phyloP scores from a whole-genome alignment of 1,139 yeast genomes.

The Kodamaea arcana region DNA sequence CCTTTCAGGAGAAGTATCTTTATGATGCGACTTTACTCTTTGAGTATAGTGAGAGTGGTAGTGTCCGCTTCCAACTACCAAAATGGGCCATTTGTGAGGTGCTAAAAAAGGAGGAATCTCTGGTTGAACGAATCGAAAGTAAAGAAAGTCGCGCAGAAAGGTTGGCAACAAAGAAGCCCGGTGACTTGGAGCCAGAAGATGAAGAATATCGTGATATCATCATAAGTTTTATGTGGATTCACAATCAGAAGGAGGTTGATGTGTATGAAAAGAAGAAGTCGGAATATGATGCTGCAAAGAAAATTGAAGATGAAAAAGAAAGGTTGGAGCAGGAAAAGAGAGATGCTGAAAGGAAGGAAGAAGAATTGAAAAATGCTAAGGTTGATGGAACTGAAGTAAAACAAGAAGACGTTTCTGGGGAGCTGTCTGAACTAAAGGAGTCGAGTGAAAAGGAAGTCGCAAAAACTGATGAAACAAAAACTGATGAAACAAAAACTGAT shows the following conservation, averaged over 20 bases:
- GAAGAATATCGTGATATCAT: slow-evolving; percentile 45
- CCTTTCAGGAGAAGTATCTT: slow-evolving; percentile 70
- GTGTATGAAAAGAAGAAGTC: slow-evolving; percentile 39
- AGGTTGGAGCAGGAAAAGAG: slow-evolving; percentile 3
- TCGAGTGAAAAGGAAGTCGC: neutral
- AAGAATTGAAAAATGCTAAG: slow-evolving; percentile 4
- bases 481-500: neutral
- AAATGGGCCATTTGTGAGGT: slow-evolving; percentile 73
- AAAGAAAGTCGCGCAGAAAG: too few species aligned
- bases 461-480: neutral
- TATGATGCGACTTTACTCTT: slow-evolving; percentile 71
- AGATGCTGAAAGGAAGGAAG: slow-evolving; percentile 3
- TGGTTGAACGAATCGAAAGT: slow-evolving; percentile 10
- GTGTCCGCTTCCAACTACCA: slow-evolving; percentile 71
- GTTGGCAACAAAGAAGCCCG: too few species aligned
- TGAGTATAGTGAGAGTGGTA: slow-evolving; percentile 79
- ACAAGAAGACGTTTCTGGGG: slow-evolving; percentile 18
- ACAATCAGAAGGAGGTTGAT: slow-evolving; percentile 48
- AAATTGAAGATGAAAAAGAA: slow-evolving; percentile 6
- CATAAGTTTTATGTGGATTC: slow-evolving; percentile 62
- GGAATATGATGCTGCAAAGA: slow-evolving; percentile 18
- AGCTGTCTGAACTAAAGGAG: slow-evolving; percentile 10
- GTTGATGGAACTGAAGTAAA: slow-evolving; percentile 8
- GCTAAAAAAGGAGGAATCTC: slow-evolving; percentile 14
- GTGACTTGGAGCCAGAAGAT: slow-evolving; percentile 19